These are phyloP conservation scores for Penicillium coffeae DNA, from an alignment of 495 filamentous ascomycete genomes.

Conservation along the genomic window DNA sequence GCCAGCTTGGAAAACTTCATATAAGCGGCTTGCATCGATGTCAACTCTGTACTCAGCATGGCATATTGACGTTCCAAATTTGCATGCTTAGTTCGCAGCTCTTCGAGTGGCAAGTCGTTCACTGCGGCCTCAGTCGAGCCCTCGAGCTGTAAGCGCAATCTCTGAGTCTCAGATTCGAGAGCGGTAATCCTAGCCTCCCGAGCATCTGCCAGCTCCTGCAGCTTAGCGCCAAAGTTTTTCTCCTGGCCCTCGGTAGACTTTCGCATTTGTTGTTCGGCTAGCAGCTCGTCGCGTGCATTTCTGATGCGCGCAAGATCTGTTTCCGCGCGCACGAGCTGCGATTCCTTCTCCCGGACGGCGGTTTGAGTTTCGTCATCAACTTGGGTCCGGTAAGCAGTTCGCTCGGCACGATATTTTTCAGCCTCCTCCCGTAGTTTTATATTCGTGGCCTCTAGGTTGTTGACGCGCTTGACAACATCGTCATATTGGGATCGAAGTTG, in stretches of 20 bases:
- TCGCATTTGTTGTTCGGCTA: slow-evolving; percentile 75
- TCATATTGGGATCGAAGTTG: slow-evolving; percentile 84
- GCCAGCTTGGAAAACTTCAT: slow-evolving; percentile 79
- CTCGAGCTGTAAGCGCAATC: slow-evolving; percentile 55
- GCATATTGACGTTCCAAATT: slow-evolving; percentile 73
- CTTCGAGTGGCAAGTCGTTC: slow-evolving; percentile 52
- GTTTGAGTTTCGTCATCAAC: slow-evolving; percentile 73
- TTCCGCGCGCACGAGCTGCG: slow-evolving; percentile 74
- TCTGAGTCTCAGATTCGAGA: slow-evolving; percentile 75
- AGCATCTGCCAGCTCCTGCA: slow-evolving; percentile 74
- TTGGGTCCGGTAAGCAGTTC: slow-evolving; percentile 73
- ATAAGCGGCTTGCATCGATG: slow-evolving; percentile 79
- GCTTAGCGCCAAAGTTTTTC: slow-evolving; percentile 58
- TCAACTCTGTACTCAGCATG: slow-evolving; percentile 80
- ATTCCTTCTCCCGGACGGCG: slow-evolving; percentile 69
- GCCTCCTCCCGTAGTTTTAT: slow-evolving; percentile 79
- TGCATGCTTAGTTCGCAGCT: slow-evolving; percentile 67
- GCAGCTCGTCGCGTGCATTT: slow-evolving; percentile 73
- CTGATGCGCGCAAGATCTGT: slow-evolving; percentile 82
- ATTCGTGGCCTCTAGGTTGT: slow-evolving; percentile 86
- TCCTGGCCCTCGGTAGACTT: slow-evolving; percentile 77
- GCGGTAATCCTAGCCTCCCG: slow-evolving; percentile 70
- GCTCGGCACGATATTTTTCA: slow-evolving; percentile 76
- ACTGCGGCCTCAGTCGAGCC: slow-evolving; percentile 39
- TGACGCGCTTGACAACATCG: slow-evolving; percentile 85